phyloP scores from a whole-genome alignment of 805 yeast species.

The Jamesozyma gamospora region DNA sequence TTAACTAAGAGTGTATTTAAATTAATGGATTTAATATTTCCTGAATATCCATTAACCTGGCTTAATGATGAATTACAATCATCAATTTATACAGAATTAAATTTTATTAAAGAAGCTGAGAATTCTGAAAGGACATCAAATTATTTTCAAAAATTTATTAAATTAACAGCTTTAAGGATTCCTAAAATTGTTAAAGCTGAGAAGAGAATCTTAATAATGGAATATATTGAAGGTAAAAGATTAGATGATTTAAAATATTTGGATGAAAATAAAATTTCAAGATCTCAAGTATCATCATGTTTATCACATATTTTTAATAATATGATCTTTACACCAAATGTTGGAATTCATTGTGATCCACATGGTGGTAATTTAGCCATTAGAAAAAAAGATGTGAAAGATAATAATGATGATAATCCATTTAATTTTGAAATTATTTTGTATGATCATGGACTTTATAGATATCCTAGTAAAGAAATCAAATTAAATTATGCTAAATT shows the following conservation, averaged over 20 bases:
- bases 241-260: conserved; percentile 66
- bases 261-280: conserved; percentile 51
- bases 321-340: conserved; percentile 91
- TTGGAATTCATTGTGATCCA: conserved; percentile 93
- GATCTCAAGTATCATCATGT: conserved; percentile 74
- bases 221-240: conserved; percentile 70
- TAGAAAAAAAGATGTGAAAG: conserved; percentile 30
- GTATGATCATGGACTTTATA: conserved; percentile 90
- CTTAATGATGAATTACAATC: conserved; percentile 84
- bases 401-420: conserved; percentile 18
- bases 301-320: conserved; percentile 83
- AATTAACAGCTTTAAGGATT: conserved; percentile 64
- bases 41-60: conserved; percentile 92
- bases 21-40: conserved; percentile 68
- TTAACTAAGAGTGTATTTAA: conserved; percentile 69
- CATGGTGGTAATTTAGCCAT: conserved; percentile 96
- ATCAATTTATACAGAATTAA: conserved; percentile 83
- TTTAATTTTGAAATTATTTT: conserved; percentile 86
- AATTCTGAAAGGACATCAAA: conserved; percentile 65
- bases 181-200: conserved; percentile 64
- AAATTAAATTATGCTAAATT: conserved; percentile 79
- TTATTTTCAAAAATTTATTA: conserved; percentile 47
- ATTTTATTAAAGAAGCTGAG: conserved; percentile 76
- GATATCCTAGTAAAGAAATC: conserved; percentile 69
- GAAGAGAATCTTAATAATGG: conserved; percentile 76